Evolutionary conservation across 768 basidiomycete species (phyloP).

Genomic region (Trametopsis cervina): DNA sequence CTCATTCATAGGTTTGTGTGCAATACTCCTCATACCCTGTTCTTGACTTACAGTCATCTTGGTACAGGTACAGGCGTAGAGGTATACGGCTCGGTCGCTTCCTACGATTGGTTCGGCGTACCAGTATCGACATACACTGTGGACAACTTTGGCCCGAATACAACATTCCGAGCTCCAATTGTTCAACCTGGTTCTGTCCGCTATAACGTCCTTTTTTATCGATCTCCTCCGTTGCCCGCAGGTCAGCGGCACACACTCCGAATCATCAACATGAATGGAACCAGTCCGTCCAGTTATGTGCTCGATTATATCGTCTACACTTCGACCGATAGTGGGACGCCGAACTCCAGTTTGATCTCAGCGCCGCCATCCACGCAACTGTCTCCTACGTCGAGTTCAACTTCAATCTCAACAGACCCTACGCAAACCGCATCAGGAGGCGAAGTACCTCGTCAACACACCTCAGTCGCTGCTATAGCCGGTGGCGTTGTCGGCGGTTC

Average conservation of each 20-base stretch:
- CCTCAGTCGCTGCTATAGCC: neutral
- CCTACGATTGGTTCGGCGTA: constrained; percentile 7
- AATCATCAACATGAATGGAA: constrained; percentile 14
- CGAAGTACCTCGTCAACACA: too few species aligned
- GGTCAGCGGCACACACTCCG: constrained; percentile 9
- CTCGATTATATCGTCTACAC: constrained; percentile 14
- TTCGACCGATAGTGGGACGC: too few species aligned
- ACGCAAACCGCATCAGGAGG: too few species aligned
- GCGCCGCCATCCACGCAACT: too few species aligned
- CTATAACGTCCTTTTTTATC: constrained; percentile 5
- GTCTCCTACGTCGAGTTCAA: too few species aligned
- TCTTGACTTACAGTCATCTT: neutral
- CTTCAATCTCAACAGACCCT: neutral
- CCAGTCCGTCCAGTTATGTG: constrained; percentile 10
- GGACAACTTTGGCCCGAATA: constrained; percentile 1
- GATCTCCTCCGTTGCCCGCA: constrained; percentile 5
- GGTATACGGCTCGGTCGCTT: constrained; percentile 11
- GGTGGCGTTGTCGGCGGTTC: constrained; percentile 1
- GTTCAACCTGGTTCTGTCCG: neutral
- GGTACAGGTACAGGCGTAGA: constrained; percentile 10
- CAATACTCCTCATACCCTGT: neutral
- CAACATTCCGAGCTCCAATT: constrained; percentile 5
- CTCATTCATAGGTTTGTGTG: constrained; percentile 9
- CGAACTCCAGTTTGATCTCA: too few species aligned
- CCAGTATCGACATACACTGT: constrained; percentile 8